Evolutionary conservation across 2,329 filamentous ascomycete genomes (phyloP).

Genomic region (Talaromyces marneffei): DNA sequence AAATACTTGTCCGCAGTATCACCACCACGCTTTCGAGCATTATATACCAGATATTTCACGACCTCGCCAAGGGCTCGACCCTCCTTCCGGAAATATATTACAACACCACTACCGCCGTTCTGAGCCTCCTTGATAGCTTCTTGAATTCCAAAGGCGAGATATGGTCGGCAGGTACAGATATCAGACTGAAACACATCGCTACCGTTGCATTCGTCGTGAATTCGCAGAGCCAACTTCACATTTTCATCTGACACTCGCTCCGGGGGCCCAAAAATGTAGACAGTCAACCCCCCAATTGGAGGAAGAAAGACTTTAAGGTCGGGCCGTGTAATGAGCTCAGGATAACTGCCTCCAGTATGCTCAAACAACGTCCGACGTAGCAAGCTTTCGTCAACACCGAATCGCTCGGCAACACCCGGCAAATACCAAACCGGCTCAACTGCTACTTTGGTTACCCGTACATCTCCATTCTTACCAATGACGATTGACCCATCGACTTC

Average conservation of each 20-base stretch:
- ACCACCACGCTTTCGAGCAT: slow-evolving; percentile 42
- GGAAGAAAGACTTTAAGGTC: slow-evolving; percentile 96
- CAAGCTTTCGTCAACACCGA: slow-evolving; percentile 83
- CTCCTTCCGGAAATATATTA: slow-evolving; percentile 98
- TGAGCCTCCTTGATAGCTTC: slow-evolving; percentile 97
- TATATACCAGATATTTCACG: slow-evolving; percentile 73
- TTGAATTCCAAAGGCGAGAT: slow-evolving; percentile 93
- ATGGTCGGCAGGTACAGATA: slow-evolving; percentile 89
- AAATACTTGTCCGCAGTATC: slow-evolving; percentile 60
- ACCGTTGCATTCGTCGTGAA: slow-evolving; percentile 89
- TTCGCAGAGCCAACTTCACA: slow-evolving; percentile 71
- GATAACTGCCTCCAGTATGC: slow-evolving; percentile 91
- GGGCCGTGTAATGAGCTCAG: slow-evolving; percentile 87
- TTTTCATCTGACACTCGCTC: slow-evolving; percentile 88
- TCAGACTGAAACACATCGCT: slow-evolving; percentile 97
- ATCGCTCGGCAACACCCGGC: slow-evolving; percentile 82
- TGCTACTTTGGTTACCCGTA: slow-evolving; percentile 92
- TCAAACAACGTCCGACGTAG: slow-evolving; percentile 86
- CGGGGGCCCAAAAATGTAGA: slow-evolving; percentile 95
- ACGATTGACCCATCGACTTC: slow-evolving; percentile 82
- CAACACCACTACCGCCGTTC: slow-evolving; percentile 84
- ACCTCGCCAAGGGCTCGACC: slow-evolving; percentile 91
- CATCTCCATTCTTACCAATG: slow-evolving; percentile 75
- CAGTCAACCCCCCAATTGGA: slow-evolving; percentile 89
- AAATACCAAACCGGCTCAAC: slow-evolving; percentile 92